Evolutionary conservation across 2,329 filamentous ascomycete species (phyloP).

Genomic region (Aspergillus sp.): DNA sequence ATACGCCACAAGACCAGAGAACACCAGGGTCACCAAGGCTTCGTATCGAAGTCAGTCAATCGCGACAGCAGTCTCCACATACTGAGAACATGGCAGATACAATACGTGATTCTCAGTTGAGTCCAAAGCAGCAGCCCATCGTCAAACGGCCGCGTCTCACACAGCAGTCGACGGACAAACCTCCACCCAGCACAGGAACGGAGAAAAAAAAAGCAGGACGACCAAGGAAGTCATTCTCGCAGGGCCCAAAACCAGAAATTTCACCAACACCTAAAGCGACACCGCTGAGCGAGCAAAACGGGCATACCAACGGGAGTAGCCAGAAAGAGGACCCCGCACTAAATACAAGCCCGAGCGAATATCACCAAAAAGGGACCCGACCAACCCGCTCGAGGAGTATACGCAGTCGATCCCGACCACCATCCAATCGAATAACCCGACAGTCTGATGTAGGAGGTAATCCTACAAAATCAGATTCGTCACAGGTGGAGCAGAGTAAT

Average conservation of each 20-base stretch:
- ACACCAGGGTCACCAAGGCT: constrained; percentile 7
- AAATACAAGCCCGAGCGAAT: constrained; percentile 9
- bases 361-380: constrained; percentile 3
- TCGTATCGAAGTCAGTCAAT: constrained; percentile 11
- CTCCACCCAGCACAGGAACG: constrained; percentile 1
- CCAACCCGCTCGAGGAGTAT: constrained; percentile 8
- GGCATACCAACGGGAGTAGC: constrained; percentile 9
- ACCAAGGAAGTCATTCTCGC: constrained; percentile 23
- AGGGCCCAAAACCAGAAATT: constrained; percentile 7
- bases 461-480: neutral
- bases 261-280: constrained; percentile 10
- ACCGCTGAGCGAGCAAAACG: constrained; percentile 12
- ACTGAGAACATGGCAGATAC: neutral
- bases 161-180: constrained; percentile 5
- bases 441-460: neutral
- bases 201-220: constrained; percentile 20
- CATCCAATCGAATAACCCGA: constrained; percentile 1
- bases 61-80: constrained; percentile 5
- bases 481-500: neutral
- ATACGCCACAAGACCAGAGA: constrained; percentile 4
- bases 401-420: constrained; percentile 13
- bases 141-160: constrained; percentile 28
- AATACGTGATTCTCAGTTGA: neutral
- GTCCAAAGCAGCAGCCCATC: constrained; percentile 14
- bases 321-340: constrained; percentile 7